Evolutionary conservation across 495 filamentous ascomycete species (phyloP).

Genomic region (Hypoxylon trugodes): DNA sequence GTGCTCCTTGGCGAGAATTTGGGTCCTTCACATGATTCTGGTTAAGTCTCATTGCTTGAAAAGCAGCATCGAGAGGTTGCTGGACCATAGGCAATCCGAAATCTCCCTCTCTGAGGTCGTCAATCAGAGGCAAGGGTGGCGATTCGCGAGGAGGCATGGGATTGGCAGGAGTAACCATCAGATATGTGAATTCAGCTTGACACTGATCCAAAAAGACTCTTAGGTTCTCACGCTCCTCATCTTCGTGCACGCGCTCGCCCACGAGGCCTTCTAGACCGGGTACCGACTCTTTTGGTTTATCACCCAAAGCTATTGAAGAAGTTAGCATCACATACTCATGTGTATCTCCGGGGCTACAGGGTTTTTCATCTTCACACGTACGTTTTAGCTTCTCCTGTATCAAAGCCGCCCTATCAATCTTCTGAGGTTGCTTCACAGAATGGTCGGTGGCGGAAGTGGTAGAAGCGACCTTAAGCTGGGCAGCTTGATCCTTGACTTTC

Average conservation of each 20-base stretch:
- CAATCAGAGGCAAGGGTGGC: constrained; percentile 57
- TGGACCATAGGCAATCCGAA: constrained; percentile 48
- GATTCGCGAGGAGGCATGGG: constrained; percentile 66
- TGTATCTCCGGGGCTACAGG: not conserved
- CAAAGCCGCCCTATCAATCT: constrained; percentile 54
- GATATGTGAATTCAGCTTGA: constrained; percentile 69
- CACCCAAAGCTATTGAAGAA: constrained; percentile 27
- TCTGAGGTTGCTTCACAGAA: constrained; percentile 51
- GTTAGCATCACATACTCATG: constrained; percentile 12
- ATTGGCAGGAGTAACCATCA: constrained; percentile 69
- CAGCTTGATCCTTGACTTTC: constrained; percentile 79
- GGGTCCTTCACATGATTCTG: constrained; percentile 55
- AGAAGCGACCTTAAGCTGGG: constrained; percentile 47
- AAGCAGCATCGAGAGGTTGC: constrained; percentile 43
- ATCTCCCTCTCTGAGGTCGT: constrained; percentile 59
- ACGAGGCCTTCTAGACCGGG: constrained; percentile 40
- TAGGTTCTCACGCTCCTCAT: constrained; percentile 65
- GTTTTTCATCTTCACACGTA: constrained; percentile 25
- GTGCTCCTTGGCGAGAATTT: constrained; percentile 51
- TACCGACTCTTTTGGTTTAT: constrained; percentile 38
- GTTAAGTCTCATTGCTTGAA: constrained; percentile 49
- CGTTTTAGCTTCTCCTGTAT: constrained; percentile 59
- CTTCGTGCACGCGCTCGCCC: constrained; percentile 41
- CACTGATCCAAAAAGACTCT: constrained; percentile 70
- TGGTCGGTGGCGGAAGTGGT: constrained; percentile 35